Conservation (phyloP, 352 stramenopile species). For the Phytopythium boreale region DNA sequence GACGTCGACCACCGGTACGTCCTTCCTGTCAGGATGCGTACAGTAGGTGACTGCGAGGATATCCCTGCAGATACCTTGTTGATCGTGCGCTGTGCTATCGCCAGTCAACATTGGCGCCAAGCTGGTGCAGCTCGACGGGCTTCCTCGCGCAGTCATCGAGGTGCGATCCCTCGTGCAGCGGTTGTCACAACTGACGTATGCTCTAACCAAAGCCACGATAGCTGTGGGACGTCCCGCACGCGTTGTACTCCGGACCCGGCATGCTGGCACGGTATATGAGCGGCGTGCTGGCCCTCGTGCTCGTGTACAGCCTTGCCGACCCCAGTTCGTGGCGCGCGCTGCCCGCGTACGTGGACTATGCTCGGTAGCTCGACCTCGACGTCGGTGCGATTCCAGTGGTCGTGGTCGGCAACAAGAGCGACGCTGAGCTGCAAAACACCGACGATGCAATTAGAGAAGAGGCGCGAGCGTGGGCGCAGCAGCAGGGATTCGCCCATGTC, state of each 20-base stretch:
- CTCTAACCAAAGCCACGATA: constrained; percentile 5
- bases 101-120: constrained; percentile 52
- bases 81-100: not conserved
- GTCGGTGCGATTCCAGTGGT: constrained; percentile 12
- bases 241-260: constrained; percentile 37
- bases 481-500: constrained; percentile 12
- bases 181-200: not conserved
- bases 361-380: constrained; percentile 12
- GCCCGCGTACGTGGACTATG: constrained; percentile 21
- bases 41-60: too few species aligned
- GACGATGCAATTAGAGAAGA: not conserved
- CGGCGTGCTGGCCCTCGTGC: constrained; percentile 23
- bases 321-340: constrained; percentile 25
- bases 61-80: not conserved
- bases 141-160: constrained; percentile 37
- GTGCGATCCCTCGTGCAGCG: constrained; percentile 11
- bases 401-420: constrained; percentile 26
- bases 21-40: not conserved
- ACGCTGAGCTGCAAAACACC: constrained; percentile 8
- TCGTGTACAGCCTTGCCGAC: constrained; percentile 41
- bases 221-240: constrained; percentile 62
- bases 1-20: constrained; percentile 34
- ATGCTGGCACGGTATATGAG: constrained; percentile 49
- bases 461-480: constrained; percentile 16
- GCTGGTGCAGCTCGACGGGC: constrained; percentile 38